These are phyloP conservation scores for Rhodotorula diobovata DNA, from an alignment of 768 basidiomycete species.

Conservation along the genomic window DNA sequence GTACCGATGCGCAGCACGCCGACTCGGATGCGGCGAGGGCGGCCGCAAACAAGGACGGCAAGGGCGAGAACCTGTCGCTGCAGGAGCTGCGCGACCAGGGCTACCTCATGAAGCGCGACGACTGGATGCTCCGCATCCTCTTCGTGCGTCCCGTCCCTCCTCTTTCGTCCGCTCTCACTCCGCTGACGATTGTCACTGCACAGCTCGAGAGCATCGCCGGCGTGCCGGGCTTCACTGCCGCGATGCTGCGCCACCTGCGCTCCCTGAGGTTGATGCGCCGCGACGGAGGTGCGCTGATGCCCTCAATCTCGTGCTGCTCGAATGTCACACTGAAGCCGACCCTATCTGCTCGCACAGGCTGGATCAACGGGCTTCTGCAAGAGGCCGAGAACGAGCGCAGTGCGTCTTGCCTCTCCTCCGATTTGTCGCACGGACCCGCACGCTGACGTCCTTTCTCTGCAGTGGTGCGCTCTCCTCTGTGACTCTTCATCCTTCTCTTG, in stretches of 20 bases:
- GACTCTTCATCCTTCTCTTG: neutral
- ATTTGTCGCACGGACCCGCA: constrained; percentile 59
- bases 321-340: constrained; percentile 45
- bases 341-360: constrained; percentile 46
- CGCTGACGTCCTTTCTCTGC: constrained; percentile 41
- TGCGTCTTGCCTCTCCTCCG: constrained; percentile 49
- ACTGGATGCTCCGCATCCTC: constrained; percentile 53
- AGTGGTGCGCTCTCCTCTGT: constrained; percentile 44
- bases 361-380: constrained; percentile 52
- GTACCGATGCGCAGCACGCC: constrained; percentile 12
- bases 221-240: constrained; percentile 65
- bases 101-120: constrained; percentile 62
- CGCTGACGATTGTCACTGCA: neutral
- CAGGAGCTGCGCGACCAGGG: constrained; percentile 70
- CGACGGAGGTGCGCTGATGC: constrained; percentile 53
- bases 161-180: neutral
- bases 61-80: constrained; percentile 45
- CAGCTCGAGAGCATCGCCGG: constrained; percentile 81
- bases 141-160: constrained; percentile 44
- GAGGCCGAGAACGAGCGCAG: constrained; percentile 97
- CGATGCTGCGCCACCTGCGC: constrained; percentile 61
- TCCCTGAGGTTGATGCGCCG: constrained; percentile 78
- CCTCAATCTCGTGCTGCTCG: constrained; percentile 76
- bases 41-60: constrained; percentile 24
- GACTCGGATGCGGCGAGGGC: constrained; percentile 19